Conservation (phyloP, 352 stramenopile genomes). For the Pythium insidiosum region DNA sequence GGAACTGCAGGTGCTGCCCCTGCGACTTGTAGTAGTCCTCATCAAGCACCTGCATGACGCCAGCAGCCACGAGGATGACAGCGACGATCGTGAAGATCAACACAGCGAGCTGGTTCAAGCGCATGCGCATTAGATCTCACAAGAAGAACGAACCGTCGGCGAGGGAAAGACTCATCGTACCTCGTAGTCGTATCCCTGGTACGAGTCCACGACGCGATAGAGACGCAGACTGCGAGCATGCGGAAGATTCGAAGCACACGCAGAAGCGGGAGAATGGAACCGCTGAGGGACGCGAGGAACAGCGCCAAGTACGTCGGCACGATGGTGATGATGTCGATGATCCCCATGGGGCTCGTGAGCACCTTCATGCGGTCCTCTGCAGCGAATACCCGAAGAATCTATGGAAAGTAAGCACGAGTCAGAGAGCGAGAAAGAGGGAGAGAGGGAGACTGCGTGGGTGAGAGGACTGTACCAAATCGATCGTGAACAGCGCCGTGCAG, state of each 20-base stretch:
- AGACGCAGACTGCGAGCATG: slow-evolving; percentile 24
- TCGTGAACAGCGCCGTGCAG: not conserved
- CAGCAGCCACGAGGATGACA: not conserved
- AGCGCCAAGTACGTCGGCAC: slow-evolving; percentile 20
- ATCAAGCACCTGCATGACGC: slow-evolving; percentile 9
- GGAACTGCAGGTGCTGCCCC: slow-evolving; percentile 20
- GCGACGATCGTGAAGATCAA: not conserved
- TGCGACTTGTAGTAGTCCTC: slow-evolving; percentile 28
- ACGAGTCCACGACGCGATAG: slow-evolving; percentile 29
- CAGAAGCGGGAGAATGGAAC: slow-evolving; percentile 3
- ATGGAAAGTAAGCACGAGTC: not conserved
- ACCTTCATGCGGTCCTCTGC: slow-evolving; percentile 20
- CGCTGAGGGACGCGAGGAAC: not conserved
- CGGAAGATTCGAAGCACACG: slow-evolving; percentile 27
- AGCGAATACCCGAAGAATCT: slow-evolving; percentile 5
- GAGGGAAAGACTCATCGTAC: not conserved
- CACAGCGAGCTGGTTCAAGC: not conserved
- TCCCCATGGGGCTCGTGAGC: slow-evolving; percentile 26
- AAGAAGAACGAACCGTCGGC: not conserved
- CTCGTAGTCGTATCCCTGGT: slow-evolving; percentile 36
- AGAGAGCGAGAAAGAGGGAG: not conserved
- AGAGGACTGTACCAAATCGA: not conserved
- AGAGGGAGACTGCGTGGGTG: not conserved
- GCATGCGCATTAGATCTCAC: not conserved
- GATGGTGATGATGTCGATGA: slow-evolving; percentile 39